phyloP scores from a whole-genome alignment of 1,284 basidiomycete genomes.

The Puccinia sorghi region DNA sequence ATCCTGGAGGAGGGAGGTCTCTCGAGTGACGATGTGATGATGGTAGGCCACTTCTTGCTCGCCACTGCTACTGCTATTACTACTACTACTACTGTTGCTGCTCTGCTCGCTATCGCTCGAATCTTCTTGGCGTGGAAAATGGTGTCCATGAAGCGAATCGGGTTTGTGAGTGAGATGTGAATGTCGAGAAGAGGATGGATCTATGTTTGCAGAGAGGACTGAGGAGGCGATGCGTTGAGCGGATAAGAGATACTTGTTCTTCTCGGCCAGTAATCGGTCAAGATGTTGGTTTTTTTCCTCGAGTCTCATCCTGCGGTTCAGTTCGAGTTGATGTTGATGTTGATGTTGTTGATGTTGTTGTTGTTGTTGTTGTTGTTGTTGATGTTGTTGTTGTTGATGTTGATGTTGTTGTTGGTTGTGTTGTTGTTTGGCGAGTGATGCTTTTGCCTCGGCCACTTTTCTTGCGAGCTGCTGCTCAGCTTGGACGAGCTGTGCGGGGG shows the following conservation, averaged over 20 bases:
- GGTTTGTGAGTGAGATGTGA: background rate
- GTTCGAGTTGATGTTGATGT: background rate
- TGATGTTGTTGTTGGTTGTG: slow-evolving; percentile 1
- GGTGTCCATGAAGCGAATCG: background rate
- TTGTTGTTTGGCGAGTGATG: background rate
- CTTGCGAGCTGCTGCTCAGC: slow-evolving; percentile 8
- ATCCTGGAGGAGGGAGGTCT: slow-evolving; percentile 1
- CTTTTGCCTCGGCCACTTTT: slow-evolving; percentile 17
- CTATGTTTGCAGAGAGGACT: background rate
- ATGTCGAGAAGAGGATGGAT: background rate
- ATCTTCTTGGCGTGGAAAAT: background rate
- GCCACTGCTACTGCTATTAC: background rate
- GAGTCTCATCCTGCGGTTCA: background rate
- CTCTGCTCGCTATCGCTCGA: slow-evolving; percentile 8
- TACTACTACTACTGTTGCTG: too few species aligned
- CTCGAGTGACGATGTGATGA: background rate
- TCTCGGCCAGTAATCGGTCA: background rate
- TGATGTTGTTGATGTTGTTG: too few species aligned
- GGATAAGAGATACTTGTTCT: background rate
- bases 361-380: too few species aligned
- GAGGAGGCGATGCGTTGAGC: background rate
- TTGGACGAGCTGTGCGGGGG: background rate
- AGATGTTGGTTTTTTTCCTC: slow-evolving; percentile 23
- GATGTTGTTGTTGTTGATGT: background rate
- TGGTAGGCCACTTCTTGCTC: background rate